Conservation (phyloP, 75 land plant genomes). For the Azolla pinnata region DNA sequence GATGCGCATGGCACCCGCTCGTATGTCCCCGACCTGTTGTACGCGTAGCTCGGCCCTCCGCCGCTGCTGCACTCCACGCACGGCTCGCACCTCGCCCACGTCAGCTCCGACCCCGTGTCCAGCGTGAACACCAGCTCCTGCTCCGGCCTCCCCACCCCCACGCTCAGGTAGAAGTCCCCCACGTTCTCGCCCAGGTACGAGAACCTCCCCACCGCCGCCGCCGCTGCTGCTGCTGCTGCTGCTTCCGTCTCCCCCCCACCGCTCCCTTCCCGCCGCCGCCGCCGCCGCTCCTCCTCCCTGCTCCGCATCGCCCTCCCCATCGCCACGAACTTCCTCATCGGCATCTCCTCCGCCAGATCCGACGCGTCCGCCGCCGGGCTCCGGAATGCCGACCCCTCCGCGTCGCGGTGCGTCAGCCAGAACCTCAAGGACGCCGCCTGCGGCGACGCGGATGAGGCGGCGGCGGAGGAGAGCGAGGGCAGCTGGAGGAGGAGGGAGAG, state of each 20-base stretch:
- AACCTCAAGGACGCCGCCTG: not conserved
- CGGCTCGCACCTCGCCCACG: conserved; percentile 61
- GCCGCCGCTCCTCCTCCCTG: not conserved
- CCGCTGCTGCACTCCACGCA: conserved; percentile 28
- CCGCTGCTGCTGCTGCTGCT: not conserved
- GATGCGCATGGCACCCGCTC: conserved; percentile 27
- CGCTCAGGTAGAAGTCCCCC: conserved; percentile 39
- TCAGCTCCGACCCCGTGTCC: conserved; percentile 62
- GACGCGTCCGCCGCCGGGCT: not conserved
- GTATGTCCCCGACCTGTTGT: conserved; percentile 29
- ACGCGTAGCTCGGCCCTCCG: conserved; percentile 32
- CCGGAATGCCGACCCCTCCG: not conserved
- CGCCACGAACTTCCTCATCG: not conserved
- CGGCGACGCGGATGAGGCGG: too few species aligned
- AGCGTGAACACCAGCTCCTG: conserved; percentile 22
- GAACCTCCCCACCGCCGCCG: not conserved
- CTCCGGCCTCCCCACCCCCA: conserved; percentile 54
- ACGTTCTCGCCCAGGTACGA: conserved; percentile 2
- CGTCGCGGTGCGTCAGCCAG: not conserved
- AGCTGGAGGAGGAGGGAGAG: too few species aligned
- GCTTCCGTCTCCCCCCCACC: not conserved
- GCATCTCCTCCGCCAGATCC: conserved; percentile 3
- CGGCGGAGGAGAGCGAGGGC: too few species aligned
- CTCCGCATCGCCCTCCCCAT: not conserved
- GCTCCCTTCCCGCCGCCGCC: too few species aligned